A percentile compares a stretch with the other conserved stretches of the same genome.
Evolutionary conservation across 2,329 filamentous ascomycete species (phyloP).

Genomic region (Epichloe brachyelytri): DNA sequence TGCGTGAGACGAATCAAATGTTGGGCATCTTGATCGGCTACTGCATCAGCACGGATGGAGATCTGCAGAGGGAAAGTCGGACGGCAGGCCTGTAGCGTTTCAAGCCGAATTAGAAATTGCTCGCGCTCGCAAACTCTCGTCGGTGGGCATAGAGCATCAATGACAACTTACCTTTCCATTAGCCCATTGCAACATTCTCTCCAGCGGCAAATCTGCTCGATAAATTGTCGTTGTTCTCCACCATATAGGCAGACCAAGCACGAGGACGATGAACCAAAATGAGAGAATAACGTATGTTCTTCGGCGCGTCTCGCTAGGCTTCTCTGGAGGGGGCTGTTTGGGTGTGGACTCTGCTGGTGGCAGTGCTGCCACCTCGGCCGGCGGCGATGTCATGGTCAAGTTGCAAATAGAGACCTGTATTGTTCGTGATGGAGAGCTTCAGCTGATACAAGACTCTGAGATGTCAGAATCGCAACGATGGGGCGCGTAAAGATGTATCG

Average conservation of each 20-base stretch:
- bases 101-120: conserved; percentile 1
- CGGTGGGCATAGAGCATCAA: neutral
- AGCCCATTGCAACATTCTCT: conserved; percentile 80
- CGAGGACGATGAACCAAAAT: conserved; percentile 79
- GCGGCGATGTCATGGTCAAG: conserved; percentile 6
- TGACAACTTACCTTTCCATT: conserved; percentile 59
- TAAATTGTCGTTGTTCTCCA: conserved; percentile 91
- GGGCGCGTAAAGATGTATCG: neutral
- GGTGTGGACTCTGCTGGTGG: conserved; percentile 5
- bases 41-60: conserved; percentile 54
- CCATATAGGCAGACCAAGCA: conserved; percentile 86
- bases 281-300: conserved; percentile 68
- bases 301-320: conserved; percentile 51
- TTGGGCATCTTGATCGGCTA: conserved; percentile 55
- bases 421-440: neutral
- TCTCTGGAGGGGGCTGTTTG: conserved; percentile 61
- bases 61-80: conserved; percentile 81
- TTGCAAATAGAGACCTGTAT: neutral
- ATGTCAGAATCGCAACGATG: neutral
- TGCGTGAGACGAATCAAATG: conserved; percentile 71
- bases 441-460: neutral
- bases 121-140: neutral
- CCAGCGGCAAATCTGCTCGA: conserved; percentile 68
- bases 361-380: conserved; percentile 7
- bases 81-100: conserved; percentile 56